phyloP scores from a whole-genome alignment of 176 grass and related monocot species.

The Avena sativa region DNA sequence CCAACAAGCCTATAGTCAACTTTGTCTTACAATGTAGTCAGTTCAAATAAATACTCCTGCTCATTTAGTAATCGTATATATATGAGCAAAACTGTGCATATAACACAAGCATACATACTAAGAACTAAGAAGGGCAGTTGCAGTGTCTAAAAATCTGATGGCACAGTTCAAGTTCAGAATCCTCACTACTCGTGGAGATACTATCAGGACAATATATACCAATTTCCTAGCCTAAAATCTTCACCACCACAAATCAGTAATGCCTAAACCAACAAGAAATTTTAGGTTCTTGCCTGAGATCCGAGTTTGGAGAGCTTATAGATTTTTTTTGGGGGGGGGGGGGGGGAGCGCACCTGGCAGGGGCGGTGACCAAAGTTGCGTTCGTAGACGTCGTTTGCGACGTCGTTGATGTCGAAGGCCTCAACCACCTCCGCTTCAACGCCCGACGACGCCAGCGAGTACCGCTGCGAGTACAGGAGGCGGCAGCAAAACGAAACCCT shows the following conservation, averaged over 20 bases:
- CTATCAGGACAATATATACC: neutral
- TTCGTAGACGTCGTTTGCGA: slow-evolving; percentile 90
- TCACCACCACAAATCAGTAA: neutral
- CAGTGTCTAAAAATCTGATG: neutral
- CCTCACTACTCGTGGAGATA: neutral
- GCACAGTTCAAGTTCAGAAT: slow-evolving; percentile 23
- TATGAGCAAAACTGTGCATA: neutral
- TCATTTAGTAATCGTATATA: neutral
- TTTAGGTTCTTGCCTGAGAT: neutral
- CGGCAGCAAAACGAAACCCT: slow-evolving; percentile 49
- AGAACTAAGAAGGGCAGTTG: neutral
- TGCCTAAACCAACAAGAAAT: slow-evolving; percentile 1
- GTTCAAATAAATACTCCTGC: slow-evolving; percentile 2
- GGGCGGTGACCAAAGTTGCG: slow-evolving; percentile 89
- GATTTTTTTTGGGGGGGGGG: neutral
- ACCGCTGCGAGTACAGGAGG: slow-evolving; percentile 57
- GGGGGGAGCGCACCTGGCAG: slow-evolving; percentile 62
- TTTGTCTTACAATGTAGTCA: slow-evolving; percentile 15
- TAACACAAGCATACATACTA: neutral
- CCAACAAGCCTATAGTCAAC: neutral
- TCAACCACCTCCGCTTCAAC: slow-evolving; percentile 71
- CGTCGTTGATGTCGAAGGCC: slow-evolving; percentile 95
- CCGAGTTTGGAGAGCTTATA: neutral
- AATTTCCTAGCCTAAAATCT: neutral
- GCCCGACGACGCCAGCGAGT: slow-evolving; percentile 68